These are phyloP conservation scores for Halteria grandinella DNA, from an alignment of 73 alveolate species.

Conservation along the genomic window DNA sequence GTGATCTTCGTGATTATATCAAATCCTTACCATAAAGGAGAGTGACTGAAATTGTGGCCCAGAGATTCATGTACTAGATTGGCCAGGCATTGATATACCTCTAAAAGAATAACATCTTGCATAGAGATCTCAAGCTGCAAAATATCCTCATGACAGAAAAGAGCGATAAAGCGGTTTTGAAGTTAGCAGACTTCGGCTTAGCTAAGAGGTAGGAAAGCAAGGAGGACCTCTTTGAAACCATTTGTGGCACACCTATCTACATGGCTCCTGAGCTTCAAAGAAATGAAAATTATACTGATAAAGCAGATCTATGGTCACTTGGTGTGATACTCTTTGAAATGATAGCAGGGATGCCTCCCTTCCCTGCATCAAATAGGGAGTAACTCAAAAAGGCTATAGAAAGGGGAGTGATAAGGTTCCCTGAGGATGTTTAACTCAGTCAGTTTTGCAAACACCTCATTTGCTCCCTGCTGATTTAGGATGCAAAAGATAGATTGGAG, in stretches of 20 bases:
- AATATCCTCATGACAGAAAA: conserved; percentile 66
- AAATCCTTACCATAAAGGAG: conserved; percentile 10
- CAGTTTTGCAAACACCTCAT: conserved; percentile 51
- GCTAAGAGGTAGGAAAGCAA: conserved; percentile 41
- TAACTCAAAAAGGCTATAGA: conserved; percentile 45
- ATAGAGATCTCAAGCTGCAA: conserved; percentile 71
- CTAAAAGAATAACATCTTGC: conserved; percentile 55
- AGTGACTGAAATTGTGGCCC: background rate
- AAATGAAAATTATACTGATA: conserved; percentile 51
- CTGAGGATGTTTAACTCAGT: conserved; percentile 40
- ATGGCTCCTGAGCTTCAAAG: conserved; percentile 78
- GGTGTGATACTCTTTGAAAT: conserved; percentile 74
- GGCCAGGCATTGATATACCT: conserved; percentile 45
- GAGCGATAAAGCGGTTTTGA: conserved; percentile 42
- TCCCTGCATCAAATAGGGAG: conserved; percentile 27
- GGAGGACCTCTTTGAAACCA: conserved; percentile 65
- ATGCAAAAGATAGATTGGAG: conserved; percentile 57
- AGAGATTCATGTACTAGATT: conserved; percentile 25
- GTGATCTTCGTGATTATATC: conserved; percentile 50
- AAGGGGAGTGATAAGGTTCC: conserved; percentile 35
- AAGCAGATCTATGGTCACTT: conserved; percentile 79
- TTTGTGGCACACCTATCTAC: conserved; percentile 80
- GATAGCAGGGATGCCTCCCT: conserved; percentile 73
- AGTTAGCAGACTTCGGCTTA: conserved; percentile 79
- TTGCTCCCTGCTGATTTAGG: conserved; percentile 28